Base-by-base conservation (phyloP, 129 eudicot species). In the Arctium lappa region DNA sequence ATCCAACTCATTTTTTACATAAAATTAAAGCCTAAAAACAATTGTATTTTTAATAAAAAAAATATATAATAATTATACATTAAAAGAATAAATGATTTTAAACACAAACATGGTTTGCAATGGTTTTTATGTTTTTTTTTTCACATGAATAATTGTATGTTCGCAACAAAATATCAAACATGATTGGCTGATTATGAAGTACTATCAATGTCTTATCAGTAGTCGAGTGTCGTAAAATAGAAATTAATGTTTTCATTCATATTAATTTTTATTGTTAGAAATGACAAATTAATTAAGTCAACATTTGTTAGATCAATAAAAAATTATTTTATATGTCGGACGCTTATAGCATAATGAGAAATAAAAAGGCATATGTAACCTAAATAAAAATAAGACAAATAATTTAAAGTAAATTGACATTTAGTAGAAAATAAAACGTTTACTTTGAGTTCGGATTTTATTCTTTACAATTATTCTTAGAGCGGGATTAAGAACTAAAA, bases 1-100 rank as follows among this genome's bases (percentile, higher is more conserved):
- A 85, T 73, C 80, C 84, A 76, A 76, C 70, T 76, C 80, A 56
- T 53, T 5, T 66, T 12, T 66, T 16, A 60, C 68, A 60, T 60
- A n/a, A 60, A 5, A 6, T 60, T 60, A 16, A 18, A 60, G 4
- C 68, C 29, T 60, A 60, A n/a, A 16, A 60, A 60, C 27, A 46
- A 56, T 56, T 5, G 27, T 15, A 15, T 15, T 56, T 56, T 3
- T 56, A 15, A 2, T 56, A n/a, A 56, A 56, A 56, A 15, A 1
- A 56, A 56, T 22, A 22, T 22, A 22, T 22, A 56, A 3, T 8
- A 33, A 33, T 56, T 53, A 53, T 53, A 15, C 4, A 4, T 56
- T 15, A 16, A 1, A 56, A 56, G 6, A 56, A 60, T 18, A 60
- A 60, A 16, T n/a, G 27, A 5, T 60, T 60, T 16, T 60, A 60